Evolutionary conservation across 2,329 filamentous ascomycete genomes (phyloP).

Genomic region (Dryadomyces sulphureus): DNA sequence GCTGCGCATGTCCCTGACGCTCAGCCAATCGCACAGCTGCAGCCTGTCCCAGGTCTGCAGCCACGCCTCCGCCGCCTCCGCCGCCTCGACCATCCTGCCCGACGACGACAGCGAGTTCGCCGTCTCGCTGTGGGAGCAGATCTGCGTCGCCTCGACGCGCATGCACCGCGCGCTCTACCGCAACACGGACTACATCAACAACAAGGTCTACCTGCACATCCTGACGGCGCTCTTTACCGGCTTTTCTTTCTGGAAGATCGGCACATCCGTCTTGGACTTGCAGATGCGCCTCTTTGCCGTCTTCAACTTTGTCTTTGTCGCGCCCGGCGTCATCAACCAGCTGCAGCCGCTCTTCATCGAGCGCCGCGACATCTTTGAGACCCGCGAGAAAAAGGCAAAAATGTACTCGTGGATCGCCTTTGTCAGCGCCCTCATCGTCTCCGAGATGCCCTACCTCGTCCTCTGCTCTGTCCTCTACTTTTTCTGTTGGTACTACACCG

Average conservation of each 20-base stretch:
- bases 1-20: neutral
- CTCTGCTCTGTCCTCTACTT: slow-evolving; percentile 41
- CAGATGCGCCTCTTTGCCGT: slow-evolving; percentile 57
- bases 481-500: slow-evolving; percentile 23
- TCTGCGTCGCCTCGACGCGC: slow-evolving; percentile 43
- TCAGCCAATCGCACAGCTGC: neutral
- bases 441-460: slow-evolving; percentile 47
- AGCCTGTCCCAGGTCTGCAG: neutral
- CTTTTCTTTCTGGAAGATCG: slow-evolving; percentile 46
- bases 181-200: slow-evolving; percentile 56
- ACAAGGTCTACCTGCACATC: slow-evolving; percentile 44
- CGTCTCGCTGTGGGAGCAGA: slow-evolving; percentile 47
- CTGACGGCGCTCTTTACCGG: slow-evolving; percentile 42
- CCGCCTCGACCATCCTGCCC: neutral
- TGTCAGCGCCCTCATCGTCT: slow-evolving; percentile 49
- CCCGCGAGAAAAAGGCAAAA: slow-evolving; percentile 53
- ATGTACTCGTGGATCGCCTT: slow-evolving; percentile 56
- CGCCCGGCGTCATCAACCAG: slow-evolving; percentile 47
- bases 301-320: slow-evolving; percentile 56
- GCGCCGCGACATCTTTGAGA: slow-evolving; percentile 53
- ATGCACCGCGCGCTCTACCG: slow-evolving; percentile 63
- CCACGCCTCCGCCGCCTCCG: neutral
- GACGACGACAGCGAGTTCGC: slow-evolving; percentile 47
- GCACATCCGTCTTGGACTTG: slow-evolving; percentile 38
- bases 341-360: slow-evolving; percentile 59